Conservation (phyloP, 2,329 filamentous ascomycete species). For the Sporothrix brasiliensis region DNA sequence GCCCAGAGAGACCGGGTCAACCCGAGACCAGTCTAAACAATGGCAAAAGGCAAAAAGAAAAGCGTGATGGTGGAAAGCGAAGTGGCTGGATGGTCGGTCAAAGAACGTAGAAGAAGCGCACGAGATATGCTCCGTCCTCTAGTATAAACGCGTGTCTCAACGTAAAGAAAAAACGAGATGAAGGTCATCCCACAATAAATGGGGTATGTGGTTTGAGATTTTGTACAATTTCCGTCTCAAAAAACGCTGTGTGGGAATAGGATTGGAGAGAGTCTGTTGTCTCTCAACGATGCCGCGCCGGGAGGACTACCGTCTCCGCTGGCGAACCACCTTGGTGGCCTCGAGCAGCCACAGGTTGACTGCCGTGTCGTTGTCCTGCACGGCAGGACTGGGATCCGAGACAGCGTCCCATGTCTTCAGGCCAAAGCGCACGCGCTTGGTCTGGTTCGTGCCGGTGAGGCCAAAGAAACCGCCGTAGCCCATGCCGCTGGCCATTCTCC, state of each 20-base stretch:
- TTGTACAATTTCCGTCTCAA: not conserved
- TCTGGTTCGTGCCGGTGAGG: constrained; percentile 7
- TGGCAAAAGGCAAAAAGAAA: not conserved
- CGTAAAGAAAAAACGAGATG: not conserved
- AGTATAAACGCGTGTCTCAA: too few species aligned
- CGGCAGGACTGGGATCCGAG: constrained; percentile 35
- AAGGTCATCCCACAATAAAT: not conserved
- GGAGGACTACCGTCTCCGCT: constrained; percentile 30
- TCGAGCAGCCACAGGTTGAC: constrained; percentile 38
- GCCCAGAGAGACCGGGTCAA: not conserved
- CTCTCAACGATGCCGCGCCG: not conserved
- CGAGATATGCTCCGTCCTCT: not conserved
- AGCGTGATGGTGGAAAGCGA: not conserved
- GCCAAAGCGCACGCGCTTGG: constrained; percentile 35
- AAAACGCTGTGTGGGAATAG: not conserved
- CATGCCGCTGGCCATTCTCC: constrained; percentile 28
- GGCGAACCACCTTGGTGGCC: constrained; percentile 35
- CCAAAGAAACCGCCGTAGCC: constrained; percentile 25
- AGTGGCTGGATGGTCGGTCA: not conserved
- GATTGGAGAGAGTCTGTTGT: not conserved
- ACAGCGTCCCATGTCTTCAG: constrained; percentile 38
- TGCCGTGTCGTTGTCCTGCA: constrained; percentile 37
- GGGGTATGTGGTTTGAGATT: not conserved
- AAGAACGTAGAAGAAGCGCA: not conserved
- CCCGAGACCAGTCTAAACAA: not conserved